Evolutionary conservation across 306 rosid species (phyloP).

Genomic region (Corylus heterophylla): DNA sequence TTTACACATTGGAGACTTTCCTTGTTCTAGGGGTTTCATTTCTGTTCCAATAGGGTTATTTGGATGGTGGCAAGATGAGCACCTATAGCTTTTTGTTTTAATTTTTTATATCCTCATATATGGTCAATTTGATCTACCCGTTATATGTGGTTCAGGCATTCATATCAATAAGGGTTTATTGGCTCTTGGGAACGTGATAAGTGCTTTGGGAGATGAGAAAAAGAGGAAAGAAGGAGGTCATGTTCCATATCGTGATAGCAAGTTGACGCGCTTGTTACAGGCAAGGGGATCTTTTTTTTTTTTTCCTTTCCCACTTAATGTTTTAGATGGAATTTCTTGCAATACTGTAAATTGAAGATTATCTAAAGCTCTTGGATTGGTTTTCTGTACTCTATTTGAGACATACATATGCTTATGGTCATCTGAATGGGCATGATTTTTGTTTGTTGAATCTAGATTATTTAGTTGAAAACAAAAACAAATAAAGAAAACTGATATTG

Average conservation of each 20-base stretch:
- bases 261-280: constrained; percentile 90
- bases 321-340: background rate
- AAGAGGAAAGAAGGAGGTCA: constrained; percentile 96
- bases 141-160: constrained; percentile 56
- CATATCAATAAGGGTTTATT: constrained; percentile 93
- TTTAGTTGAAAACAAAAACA: background rate
- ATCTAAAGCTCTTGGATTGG: background rate
- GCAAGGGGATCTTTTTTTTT: constrained; percentile 29
- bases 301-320: background rate
- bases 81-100: background rate
- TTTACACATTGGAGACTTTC: background rate
- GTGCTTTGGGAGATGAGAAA: constrained; percentile 97
- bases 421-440: background rate
- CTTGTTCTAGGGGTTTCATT: background rate
- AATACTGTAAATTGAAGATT: background rate
- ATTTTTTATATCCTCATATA: background rate
- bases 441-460: background rate
- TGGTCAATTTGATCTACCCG: background rate
- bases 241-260: constrained; percentile 97
- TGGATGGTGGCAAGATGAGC: background rate
- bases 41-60: background rate
- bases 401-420: background rate
- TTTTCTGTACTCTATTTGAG: background rate
- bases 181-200: constrained; percentile 94
- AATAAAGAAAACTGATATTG: background rate